These are phyloP conservation scores for Phytophthora citrophthora DNA, from an alignment of 352 stramenopile genomes.

Conservation along the genomic window DNA sequence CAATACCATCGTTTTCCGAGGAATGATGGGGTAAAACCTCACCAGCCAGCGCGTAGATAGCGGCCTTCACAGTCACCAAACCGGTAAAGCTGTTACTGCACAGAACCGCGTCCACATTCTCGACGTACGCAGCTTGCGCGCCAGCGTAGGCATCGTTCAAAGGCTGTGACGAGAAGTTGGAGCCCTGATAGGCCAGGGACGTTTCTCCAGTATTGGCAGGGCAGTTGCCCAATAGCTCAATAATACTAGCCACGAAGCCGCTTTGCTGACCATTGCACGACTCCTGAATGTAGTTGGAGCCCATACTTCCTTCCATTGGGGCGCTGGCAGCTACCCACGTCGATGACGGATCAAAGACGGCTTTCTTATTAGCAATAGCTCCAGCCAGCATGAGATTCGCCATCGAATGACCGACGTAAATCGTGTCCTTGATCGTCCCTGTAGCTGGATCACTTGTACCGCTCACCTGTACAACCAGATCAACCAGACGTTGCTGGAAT, in stretches of 20 bases:
- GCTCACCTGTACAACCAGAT: conserved; percentile 45
- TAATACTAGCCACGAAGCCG: conserved; percentile 28
- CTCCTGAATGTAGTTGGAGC: conserved; percentile 49
- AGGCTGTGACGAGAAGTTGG: conserved; percentile 14
- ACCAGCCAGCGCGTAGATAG: conserved; percentile 41
- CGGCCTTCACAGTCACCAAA: conserved; percentile 36
- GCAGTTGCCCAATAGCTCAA: conserved; percentile 51
- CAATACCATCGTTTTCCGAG: conserved; percentile 46
- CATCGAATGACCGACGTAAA: conserved; percentile 73
- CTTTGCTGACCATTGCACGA: conserved; percentile 36
- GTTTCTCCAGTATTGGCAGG: conserved; percentile 38
- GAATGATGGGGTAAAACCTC: conserved; percentile 39
- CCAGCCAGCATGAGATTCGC: conserved; percentile 56
- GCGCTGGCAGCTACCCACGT: conserved; percentile 46
- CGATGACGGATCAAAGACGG: conserved; percentile 36
- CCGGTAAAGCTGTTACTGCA: conserved; percentile 45
- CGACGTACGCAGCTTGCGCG: conserved; percentile 35
- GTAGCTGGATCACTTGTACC: conserved; percentile 36
- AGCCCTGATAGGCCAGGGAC: conserved; percentile 44
- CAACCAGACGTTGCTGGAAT: conserved; percentile 48
- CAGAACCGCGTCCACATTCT: conserved; percentile 35
- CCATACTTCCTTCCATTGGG: conserved; percentile 55
- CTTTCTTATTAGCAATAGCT: conserved; percentile 44
- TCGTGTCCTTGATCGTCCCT: conserved; percentile 63
- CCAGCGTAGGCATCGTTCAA: conserved; percentile 33